A percentile compares a stretch with the other conserved stretches of the same genome.
phyloP scores from a whole-genome alignment of 805 yeast species.

The Spathaspora boniae region DNA sequence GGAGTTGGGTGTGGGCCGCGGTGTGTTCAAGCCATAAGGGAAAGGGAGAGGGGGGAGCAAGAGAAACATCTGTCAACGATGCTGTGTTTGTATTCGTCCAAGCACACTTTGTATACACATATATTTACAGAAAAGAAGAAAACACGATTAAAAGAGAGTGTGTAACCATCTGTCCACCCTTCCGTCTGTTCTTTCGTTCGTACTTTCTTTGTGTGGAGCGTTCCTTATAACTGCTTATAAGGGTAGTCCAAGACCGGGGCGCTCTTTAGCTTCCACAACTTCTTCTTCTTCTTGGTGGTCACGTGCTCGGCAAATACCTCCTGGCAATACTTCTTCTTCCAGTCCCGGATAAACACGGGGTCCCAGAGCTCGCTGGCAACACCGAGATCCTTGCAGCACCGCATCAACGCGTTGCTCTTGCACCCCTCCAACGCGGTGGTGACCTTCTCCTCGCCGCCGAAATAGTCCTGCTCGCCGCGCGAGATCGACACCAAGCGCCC shows the following conservation, averaged over 20 bases:
- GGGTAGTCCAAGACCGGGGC: conserved; percentile 85
- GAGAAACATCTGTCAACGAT: neutral
- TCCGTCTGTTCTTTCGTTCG: too few species aligned
- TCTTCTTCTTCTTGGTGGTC: conserved; percentile 78
- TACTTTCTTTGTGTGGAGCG: too few species aligned
- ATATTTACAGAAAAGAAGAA: conserved; percentile 1
- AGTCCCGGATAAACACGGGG: conserved; percentile 73
- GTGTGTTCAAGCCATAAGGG: conserved; percentile 41
- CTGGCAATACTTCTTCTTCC: conserved; percentile 54
- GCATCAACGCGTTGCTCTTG: conserved; percentile 92
- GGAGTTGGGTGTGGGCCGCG: conserved; percentile 68
- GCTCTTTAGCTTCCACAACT: conserved; percentile 82
- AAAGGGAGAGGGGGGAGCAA: neutral
- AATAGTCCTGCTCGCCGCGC: conserved; percentile 93
- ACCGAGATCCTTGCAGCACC: conserved; percentile 96
- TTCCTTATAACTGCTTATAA: too few species aligned
- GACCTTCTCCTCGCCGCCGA: conserved; percentile 72
- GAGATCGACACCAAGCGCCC: conserved; percentile 90
- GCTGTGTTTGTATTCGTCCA: neutral
- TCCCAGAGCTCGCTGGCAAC: conserved; percentile 98
- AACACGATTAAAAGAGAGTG: neutral
- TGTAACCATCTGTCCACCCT: too few species aligned
- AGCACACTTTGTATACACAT: neutral
- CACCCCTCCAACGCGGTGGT: conserved; percentile 98
- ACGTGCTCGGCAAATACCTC: conserved; percentile 84